Evolutionary conservation across 192 early-diverging fungal genomes (phyloP), one percentile per base, ranked within the genome.

Genomic region (Mortierella hygrophila): DNA sequence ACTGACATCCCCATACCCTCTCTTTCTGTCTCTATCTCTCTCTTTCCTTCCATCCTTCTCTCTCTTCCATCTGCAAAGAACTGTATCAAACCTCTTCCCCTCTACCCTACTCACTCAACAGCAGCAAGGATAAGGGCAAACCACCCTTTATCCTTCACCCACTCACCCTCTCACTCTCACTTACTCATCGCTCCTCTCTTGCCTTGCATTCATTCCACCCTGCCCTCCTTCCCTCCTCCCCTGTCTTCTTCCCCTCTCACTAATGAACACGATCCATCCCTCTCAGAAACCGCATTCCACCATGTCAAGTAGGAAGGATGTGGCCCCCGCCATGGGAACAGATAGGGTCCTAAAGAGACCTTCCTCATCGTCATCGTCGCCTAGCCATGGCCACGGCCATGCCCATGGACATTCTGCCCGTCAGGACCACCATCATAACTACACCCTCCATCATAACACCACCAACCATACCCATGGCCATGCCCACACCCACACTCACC

Each of bases 231-330:
- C 70, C 44, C 70, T 46, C 72, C 23, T 21, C 35, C 72, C 8
- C 13, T 26, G 1, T 5, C 26, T 49, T 47, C 42, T 41, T 32
- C 42, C 71, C 21, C 46, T 21, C 42, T 52, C 72, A 23, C 46
- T 44, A 74, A 74, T 74, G 72, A 74, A 74, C 49, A 74, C 72
- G 47, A 74, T 74, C 72, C 72, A 44, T 74, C 72, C 72, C 35
- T 74, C 72, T 74, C 26, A 57, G n/a, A 57, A 57, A 57, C 7
- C n/a, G n/a, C 55, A 57, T 57, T 57, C 55, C 9, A n/a, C 6
- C 55, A 57, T 57, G 55, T 40, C 35, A 18, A 70, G 16, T 40
- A 20, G 29, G 38, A 70, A 70, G 37, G 29, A 35, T 16, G 35
- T 70, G 37, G 29, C 68, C 2, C 32, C 68, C 32, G 29, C 68